phyloP scores from a whole-genome alignment of 2,329 filamentous ascomycete species.

The Zymoseptoria passerinii region DNA sequence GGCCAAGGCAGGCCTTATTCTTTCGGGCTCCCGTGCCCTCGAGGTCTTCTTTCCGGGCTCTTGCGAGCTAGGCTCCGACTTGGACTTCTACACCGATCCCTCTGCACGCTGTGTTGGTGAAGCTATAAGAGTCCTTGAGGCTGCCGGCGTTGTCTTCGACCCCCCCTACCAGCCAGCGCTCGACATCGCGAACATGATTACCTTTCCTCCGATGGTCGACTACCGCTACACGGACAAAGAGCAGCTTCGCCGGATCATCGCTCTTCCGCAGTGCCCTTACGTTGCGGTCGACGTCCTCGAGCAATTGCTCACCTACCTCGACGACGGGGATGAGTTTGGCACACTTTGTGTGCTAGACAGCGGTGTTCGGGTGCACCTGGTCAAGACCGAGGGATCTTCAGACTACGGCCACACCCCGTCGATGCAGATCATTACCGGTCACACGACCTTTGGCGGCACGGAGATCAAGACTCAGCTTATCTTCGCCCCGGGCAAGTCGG shows the following conservation, averaged over 20 bases:
- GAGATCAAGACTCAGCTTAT: no score
- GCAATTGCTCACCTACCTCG: background rate
- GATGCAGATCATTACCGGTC: background rate
- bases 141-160: background rate
- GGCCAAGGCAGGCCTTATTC: background rate
- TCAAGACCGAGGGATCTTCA: background rate
- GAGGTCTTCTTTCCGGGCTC: background rate
- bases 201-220: no score
- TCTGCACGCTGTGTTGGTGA: background rate
- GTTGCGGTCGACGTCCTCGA: background rate
- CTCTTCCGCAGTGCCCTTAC: background rate
- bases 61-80: background rate
- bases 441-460: no score
- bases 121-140: background rate
- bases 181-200: background rate
- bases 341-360: background rate
- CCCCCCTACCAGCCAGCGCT: background rate
- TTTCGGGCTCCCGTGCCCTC: background rate
- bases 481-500: no score
- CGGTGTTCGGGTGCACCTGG: background rate
- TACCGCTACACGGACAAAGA: no score
- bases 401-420: background rate
- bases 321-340: background rate
- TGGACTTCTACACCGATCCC: background rate
- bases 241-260: background rate